phyloP scores from a whole-genome alignment of 352 stramenopile species.

The Globisporangium sylvaticum region DNA sequence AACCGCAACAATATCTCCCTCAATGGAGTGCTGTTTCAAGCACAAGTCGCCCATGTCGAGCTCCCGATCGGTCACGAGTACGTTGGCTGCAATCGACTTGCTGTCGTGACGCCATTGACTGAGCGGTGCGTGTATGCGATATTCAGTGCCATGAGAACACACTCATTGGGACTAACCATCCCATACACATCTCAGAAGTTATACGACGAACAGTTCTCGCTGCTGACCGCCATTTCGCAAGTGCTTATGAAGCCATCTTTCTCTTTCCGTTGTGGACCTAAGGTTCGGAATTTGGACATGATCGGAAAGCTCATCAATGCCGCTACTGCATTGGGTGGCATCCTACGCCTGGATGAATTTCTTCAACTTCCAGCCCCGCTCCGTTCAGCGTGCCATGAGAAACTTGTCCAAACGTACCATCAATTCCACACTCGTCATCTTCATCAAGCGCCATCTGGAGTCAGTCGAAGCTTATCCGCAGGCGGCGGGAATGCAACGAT shows the following conservation, averaged over 20 bases:
- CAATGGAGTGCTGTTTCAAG: constrained; percentile 16
- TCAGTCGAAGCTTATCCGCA: background rate
- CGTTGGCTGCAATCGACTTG: constrained; percentile 28
- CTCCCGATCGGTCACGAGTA: constrained; percentile 50
- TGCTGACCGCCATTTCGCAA: constrained; percentile 23
- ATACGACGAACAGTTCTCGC: constrained; percentile 7
- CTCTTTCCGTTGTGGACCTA: constrained; percentile 1
- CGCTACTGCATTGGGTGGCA: background rate
- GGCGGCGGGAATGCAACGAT: constrained; percentile 12
- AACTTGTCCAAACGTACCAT: constrained; percentile 3
- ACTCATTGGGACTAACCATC: constrained; percentile 26
- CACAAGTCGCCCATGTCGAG: constrained; percentile 35
- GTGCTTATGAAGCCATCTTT: constrained; percentile 24
- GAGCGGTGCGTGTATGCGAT: constrained; percentile 49
- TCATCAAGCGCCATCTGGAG: background rate
- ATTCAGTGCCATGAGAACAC: constrained; percentile 31
- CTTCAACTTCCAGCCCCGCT: constrained; percentile 1
- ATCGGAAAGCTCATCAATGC: constrained; percentile 4
- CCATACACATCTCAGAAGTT: constrained; percentile 16
- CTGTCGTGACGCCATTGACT: constrained; percentile 42
- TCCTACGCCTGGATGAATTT: constrained; percentile 4
- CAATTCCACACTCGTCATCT: background rate
- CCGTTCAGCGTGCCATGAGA: constrained; percentile 7
- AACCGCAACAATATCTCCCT: background rate
- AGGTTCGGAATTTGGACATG: background rate